Base-by-base conservation (phyloP, 805 yeast species). In the Jamesozyma piceae region DNA sequence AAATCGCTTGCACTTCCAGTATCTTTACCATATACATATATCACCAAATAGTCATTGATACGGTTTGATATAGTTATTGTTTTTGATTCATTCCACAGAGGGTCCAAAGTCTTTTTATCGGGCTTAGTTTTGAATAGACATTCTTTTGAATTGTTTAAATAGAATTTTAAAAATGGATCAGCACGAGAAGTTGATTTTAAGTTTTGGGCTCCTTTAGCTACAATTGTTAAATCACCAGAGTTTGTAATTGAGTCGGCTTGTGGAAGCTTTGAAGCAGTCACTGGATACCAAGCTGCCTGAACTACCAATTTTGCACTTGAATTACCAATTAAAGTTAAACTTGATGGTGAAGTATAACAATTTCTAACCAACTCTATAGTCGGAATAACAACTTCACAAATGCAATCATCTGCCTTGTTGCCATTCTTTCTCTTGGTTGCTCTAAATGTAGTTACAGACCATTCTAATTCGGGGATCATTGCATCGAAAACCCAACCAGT, bases 21-120 rank as follows among this genome's bases (percentile, higher is more conserved):
- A 60, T 89, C 96, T 94, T 95, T 87, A 57, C 89, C 97, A 48
- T 54, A 69, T n/a, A 82, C 74, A 41, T 69, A 72, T 42, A 82
- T 68, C 43, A 63, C 66, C 40, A 87, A 58, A 10, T 63, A 58
- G 2, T 83, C 75, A 52, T 75, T 77, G 44, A 71, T 75, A 54
- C 83, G 72, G 58, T 80, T 78, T 18, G 67, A 53, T 17, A 86
- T 66, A 27, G 72, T 72, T 27, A 77, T 65, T n/a, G 70, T 62
- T 35, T 77, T 72, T 15, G 64, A 57, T 66, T 87, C 95, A 58
- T 87, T 80, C 85, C 87, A 90, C 1, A 66, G 73, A 11, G 97
- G 97, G 44, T 81, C 73, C 49, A 88, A 69, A 0, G 95, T 87
- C 72, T 80, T 86, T 72, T 88, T 88, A 47, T 76, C 68, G 28